phyloP scores from a whole-genome alignment of 768 basidiomycete genomes.

The Clathrus columnatus region DNA sequence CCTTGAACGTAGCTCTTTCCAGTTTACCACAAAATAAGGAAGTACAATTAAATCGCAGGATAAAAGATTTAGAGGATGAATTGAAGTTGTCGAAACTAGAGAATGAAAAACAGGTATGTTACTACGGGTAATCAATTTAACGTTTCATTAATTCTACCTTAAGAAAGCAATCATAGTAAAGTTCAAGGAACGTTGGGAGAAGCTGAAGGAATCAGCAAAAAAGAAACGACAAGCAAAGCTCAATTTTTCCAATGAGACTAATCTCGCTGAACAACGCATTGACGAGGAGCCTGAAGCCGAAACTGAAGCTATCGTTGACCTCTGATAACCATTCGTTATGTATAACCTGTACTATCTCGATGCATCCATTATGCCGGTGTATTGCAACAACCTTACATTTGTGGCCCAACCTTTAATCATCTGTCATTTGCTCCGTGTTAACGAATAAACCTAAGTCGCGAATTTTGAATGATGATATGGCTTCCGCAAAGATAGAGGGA shows the following conservation, averaged over 20 bases:
- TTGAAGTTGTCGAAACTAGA: slow-evolving; percentile 51
- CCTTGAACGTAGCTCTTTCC: slow-evolving; percentile 48
- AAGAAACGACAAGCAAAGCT: slow-evolving; percentile 71
- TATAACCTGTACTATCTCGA: too few relatives aligned
- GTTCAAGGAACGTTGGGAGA: slow-evolving; percentile 84
- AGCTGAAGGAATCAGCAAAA: slow-evolving; percentile 80
- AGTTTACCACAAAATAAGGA: slow-evolving; percentile 42
- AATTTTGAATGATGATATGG: slow-evolving; percentile 55
- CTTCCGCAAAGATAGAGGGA: slow-evolving; percentile 43
- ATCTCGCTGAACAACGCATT: slow-evolving; percentile 52
- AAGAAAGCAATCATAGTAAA: slow-evolving; percentile 78
- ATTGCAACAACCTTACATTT: too few relatives aligned
- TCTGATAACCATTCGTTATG: not conserved
- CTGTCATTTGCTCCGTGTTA: slow-evolving; percentile 24
- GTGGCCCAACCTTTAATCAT: too few relatives aligned
- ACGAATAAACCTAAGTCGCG: slow-evolving; percentile 63
- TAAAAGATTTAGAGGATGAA: slow-evolving; percentile 78
- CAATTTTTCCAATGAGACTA: slow-evolving; percentile 43
- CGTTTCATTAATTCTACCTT: slow-evolving; percentile 11
- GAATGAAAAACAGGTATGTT: slow-evolving; percentile 70
- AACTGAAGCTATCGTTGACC: slow-evolving; percentile 38
- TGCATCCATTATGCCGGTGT: too few relatives aligned
- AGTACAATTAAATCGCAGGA: slow-evolving; percentile 34
- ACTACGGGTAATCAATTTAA: slow-evolving; percentile 16
- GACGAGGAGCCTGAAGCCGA: slow-evolving; percentile 60